Evolutionary conservation across 441 rosid genomes (phyloP).

Genomic region (Gossypium davidsonii): DNA sequence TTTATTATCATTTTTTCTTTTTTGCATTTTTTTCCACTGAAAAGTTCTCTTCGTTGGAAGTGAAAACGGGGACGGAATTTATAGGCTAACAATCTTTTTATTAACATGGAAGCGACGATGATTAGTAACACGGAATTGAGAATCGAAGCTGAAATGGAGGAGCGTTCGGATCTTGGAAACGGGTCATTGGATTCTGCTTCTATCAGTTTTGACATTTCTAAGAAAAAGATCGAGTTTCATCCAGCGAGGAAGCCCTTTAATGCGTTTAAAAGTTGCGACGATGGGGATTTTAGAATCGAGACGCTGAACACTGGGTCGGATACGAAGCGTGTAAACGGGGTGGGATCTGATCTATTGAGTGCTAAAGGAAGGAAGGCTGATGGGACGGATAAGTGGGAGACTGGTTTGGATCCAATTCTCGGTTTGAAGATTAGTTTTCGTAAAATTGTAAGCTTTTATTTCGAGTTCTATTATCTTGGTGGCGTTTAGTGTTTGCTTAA

Average conservation of each 20-base stretch:
- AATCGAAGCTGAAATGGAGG: constrained; percentile 14
- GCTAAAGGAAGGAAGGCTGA: constrained; percentile 36
- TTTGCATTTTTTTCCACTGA: not conserved
- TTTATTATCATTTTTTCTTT: not conserved
- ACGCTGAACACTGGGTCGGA: constrained; percentile 50
- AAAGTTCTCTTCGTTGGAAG: not conserved
- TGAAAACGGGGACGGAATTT: not conserved
- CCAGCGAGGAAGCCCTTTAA: constrained; percentile 52
- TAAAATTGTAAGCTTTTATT: constrained; percentile 60
- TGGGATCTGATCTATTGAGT: constrained; percentile 11
- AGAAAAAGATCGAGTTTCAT: constrained; percentile 53
- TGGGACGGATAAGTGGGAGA: constrained; percentile 41
- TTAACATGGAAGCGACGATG: constrained; percentile 27
- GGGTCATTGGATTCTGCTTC: constrained; percentile 35
- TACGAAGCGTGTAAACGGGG: constrained; percentile 17
- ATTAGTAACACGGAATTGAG: constrained; percentile 16
- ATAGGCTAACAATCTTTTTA: not conserved
- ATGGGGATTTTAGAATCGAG: constrained; percentile 63
- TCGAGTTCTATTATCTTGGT: not conserved
- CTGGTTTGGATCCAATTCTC: constrained; percentile 64
- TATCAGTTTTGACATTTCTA: constrained; percentile 10
- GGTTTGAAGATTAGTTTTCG: constrained; percentile 49
- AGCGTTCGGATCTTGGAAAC: constrained; percentile 22
- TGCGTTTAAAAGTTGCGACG: constrained; percentile 27
- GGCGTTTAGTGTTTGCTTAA: not conserved